Base-by-base conservation (phyloP, 495 filamentous ascomycete species). In the Parmelia sp. region DNA sequence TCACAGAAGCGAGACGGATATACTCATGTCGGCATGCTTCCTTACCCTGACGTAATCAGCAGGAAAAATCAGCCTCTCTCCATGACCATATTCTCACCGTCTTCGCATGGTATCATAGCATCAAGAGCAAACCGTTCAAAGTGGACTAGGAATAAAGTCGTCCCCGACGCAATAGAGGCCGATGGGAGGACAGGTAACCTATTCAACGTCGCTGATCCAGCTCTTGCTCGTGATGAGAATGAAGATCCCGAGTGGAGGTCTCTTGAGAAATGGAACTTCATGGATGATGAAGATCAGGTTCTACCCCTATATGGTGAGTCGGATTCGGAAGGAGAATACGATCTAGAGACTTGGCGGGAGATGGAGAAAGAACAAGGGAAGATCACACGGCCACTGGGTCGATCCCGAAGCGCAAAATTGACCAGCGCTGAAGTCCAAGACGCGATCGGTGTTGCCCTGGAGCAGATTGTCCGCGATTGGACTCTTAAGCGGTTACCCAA, bases 271-370 rank as follows among this genome's bases (percentile, higher is more conserved):
- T 82, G 84, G 67, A 75, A 75, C 23, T 73, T 59, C 53, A 40
- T 67, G 67, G 74, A 70, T 11, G 65, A 74, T 40, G 72, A 73
- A 33, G 83, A 86, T 17, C 75, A 84, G 17, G 63, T 80, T 23
- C 74, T 88, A 6, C 85, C 91, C 17, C 7, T 80, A 0, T 88
- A 84, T 67, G 88, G 87, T 33, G 86, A 93, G 1, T 93, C 84
- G 0, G 80, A 75, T 5, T 81, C 79, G 14, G 83, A 86, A 58
- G 75, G 72, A 2, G 80, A 81, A 53, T 84, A 78, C 57, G 82
- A 85, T 56, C 66, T 77, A 15, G 77, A 82, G 1, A 87, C 84
- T 0, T 89, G 79, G 83, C 72, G 71, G 17, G 90, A 92, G 66
- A 86, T 87, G 14, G 74, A 85, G 51, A 73, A 80, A 23, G 88